Base-by-base conservation (phyloP, 108 stramenopile species). In the Discostella pseudostelligera region DNA sequence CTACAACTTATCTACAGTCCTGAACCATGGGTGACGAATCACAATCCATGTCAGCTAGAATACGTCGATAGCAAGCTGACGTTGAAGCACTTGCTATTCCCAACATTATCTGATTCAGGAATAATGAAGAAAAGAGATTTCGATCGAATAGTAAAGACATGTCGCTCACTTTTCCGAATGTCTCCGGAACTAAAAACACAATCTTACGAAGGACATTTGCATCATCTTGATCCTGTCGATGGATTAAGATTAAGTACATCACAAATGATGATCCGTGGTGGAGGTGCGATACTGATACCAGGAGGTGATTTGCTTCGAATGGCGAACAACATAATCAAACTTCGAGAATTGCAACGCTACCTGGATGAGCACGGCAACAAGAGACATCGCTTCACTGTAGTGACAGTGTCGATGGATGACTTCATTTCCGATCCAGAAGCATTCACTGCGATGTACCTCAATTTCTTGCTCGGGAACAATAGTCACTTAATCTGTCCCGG, bases 261-360 rank as follows among this genome's bases (percentile, higher is more conserved):
- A n/a, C n/a, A n/a, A n/a, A n/a, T n/a, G n/a, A n/a, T n/a, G 50
- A 65, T 65, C 53, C 49, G 21, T 7, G 50, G 64, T 53, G 64
- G 64, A 54, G 64, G 64, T 42, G 51, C 26, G 3, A 28, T 19
- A 22, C 51, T 51, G 0, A 42, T 65, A 39, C 50, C 64, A 3
- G 64, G 64, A 48, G 64, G 50, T 29, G 64, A 65, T n/a, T n/a
- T n/a, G n/a, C n/a, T n/a, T n/a, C n/a, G n/a, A n/a, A n/a, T n/a
- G n/a, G n/a, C n/a, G n/a, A n/a, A n/a, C n/a, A n/a, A n/a, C n/a
- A n/a, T n/a, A n/a, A n/a, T n/a, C n/a, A n/a, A n/a, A n/a, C n/a
- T n/a, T n/a, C n/a, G n/a, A n/a, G n/a, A n/a, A n/a, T n/a, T n/a
- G n/a, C n/a, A n/a, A n/a, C n/a, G n/a, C n/a, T n/a, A n/a, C n/a